Evolutionary conservation across 208 protist species (phyloP).

Genomic region (Leishmania tropica): DNA sequence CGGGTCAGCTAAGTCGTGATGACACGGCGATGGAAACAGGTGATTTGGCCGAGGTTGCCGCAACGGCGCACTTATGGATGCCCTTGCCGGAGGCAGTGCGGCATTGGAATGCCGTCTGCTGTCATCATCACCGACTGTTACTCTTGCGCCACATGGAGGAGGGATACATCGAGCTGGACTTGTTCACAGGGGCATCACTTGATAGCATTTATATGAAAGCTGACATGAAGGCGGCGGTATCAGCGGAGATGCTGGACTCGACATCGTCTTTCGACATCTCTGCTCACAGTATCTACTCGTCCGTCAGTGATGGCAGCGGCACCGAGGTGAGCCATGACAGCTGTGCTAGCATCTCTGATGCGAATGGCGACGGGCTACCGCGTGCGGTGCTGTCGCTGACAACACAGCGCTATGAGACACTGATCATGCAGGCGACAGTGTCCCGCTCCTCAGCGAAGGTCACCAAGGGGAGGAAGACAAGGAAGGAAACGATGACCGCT

Average conservation of each 20-base stretch:
- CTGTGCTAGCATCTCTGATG: neutral
- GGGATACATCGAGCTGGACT: constrained; percentile 42
- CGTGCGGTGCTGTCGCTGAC: constrained; percentile 26
- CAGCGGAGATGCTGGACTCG: neutral
- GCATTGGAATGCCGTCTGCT: constrained; percentile 26
- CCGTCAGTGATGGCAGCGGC: neutral
- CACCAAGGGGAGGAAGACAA: neutral
- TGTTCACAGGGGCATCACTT: constrained; percentile 35
- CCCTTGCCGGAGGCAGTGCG: constrained; percentile 16
- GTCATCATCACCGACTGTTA: constrained; percentile 30
- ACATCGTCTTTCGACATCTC: neutral
- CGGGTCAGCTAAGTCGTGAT: neutral
- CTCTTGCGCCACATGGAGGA: constrained; percentile 38
- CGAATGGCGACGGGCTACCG: neutral
- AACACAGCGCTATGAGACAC: neutral
- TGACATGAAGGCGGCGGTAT: neutral
- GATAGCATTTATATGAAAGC: neutral
- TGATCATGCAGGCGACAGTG: constrained; percentile 12
- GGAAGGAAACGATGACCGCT: neutral
- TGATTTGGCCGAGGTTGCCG: neutral
- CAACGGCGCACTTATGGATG: constrained; percentile 15
- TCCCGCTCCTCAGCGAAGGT: neutral
- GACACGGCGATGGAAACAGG: neutral
- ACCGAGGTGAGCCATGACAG: neutral
- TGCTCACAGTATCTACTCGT: neutral